Evolutionary conservation across 2,329 filamentous ascomycete genomes (phyloP).

Genomic region (Aspergillus ruber): DNA sequence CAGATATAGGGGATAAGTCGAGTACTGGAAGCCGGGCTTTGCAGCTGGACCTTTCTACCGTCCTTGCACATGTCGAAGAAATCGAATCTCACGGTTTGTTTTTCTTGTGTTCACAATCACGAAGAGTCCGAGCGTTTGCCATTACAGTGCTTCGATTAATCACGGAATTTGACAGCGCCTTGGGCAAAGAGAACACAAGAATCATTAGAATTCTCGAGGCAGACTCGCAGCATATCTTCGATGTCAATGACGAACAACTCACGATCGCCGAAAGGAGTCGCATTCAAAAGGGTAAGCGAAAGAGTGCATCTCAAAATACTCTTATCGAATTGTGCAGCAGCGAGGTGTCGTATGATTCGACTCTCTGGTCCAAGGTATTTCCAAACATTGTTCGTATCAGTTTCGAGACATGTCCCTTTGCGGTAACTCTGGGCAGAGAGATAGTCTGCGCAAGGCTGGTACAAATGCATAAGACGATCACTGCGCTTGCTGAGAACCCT

Average conservation of each 20-base stretch:
- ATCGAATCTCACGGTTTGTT: conserved; percentile 95
- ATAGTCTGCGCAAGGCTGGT: conserved; percentile 86
- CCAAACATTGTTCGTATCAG: conserved; percentile 88
- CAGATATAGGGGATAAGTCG: conserved; percentile 58
- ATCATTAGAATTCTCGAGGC: conserved; percentile 90
- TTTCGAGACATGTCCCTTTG: conserved; percentile 84
- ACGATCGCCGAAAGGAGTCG: conserved; percentile 89
- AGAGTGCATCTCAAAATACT: conserved; percentile 74
- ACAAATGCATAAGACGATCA: conserved; percentile 85
- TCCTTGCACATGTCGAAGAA: conserved; percentile 91
- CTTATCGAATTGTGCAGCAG: conserved; percentile 92
- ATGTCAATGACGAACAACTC: conserved; percentile 76
- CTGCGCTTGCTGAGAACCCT: conserved; percentile 67
- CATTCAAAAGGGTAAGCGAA: conserved; percentile 81
- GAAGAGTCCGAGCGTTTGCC: conserved; percentile 79
- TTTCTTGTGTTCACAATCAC: conserved; percentile 93
- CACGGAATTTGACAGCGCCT: conserved; percentile 83
- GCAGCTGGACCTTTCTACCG: conserved; percentile 76
- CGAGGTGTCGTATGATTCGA: conserved; percentile 88
- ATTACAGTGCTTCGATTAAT: conserved; percentile 89
- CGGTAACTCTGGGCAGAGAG: conserved; percentile 83
- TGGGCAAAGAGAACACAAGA: conserved; percentile 72
- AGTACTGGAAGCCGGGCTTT: conserved; percentile 63
- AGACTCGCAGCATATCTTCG: conserved; percentile 80
- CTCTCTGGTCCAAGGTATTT: conserved; percentile 96